Evolutionary conservation across 2,329 filamentous ascomycete genomes (phyloP).

Genomic region (Pseudogymnoascus sp.): DNA sequence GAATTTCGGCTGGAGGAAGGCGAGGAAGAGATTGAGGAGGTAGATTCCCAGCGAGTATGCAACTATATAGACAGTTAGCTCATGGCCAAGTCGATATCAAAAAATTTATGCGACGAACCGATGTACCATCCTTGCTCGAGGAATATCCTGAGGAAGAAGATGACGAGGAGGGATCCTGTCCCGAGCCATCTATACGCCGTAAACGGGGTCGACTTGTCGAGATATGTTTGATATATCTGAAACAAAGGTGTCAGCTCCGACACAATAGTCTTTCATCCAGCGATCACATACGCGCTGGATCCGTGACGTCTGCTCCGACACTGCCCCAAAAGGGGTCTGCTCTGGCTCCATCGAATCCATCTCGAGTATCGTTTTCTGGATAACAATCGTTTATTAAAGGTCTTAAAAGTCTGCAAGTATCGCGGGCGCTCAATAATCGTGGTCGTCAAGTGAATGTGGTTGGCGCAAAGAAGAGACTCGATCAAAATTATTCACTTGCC

Average conservation of each 20-base stretch:
- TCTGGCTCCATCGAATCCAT: constrained; percentile 89
- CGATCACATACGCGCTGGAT: constrained; percentile 55
- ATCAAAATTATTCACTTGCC: constrained; percentile 6
- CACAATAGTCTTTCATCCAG: not conserved
- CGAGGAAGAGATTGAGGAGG: constrained; percentile 96
- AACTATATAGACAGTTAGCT: constrained; percentile 43
- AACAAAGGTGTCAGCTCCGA: constrained; percentile 15
- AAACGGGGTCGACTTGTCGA: constrained; percentile 89
- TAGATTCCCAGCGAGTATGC: constrained; percentile 98
- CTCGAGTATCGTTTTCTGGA: not conserved
- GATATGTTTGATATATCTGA: constrained; percentile 86
- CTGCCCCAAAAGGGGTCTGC: constrained; percentile 82
- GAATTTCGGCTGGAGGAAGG: constrained; percentile 97
- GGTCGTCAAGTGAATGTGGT: not conserved
- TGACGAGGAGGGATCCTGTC: constrained; percentile 63
- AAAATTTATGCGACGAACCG: constrained; percentile 44
- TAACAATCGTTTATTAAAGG: constrained; percentile 3
- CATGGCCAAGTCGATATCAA: constrained; percentile 5
- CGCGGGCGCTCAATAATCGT: not conserved
- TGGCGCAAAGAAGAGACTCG: not conserved
- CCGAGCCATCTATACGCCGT: constrained; percentile 83
- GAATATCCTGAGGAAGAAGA: constrained; percentile 87
- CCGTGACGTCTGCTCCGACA: constrained; percentile 74
- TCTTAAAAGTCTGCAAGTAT: not conserved
- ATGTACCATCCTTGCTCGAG: constrained; percentile 98